These are phyloP conservation scores for Ophiostoma sp. DNA, from an alignment of 2,329 filamentous ascomycete genomes.

Conservation along the genomic window DNA sequence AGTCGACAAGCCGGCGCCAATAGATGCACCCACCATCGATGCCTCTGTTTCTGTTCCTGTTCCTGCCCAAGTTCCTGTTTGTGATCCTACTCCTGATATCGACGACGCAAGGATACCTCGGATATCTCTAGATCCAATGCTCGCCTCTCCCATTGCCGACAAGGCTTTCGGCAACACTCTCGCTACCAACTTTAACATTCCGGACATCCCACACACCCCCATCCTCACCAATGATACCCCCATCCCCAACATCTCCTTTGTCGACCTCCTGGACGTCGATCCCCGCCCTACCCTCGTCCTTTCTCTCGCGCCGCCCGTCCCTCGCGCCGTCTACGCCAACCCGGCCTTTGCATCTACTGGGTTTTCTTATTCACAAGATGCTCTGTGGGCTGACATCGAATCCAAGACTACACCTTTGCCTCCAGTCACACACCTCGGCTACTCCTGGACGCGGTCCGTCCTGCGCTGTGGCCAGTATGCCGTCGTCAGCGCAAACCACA, in stretches of 20 bases:
- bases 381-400: conserved; percentile 29
- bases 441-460: conserved; percentile 25
- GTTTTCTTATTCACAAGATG: conserved; percentile 22
- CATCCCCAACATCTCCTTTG: conserved; percentile 29
- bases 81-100: neutral
- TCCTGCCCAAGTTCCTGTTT: too few species aligned
- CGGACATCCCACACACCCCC: neutral
- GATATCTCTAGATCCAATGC: neutral
- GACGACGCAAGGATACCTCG: neutral
- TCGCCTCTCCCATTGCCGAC: neutral
- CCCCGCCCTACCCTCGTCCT: conserved; percentile 36
- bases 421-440: conserved; percentile 17
- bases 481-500: conserved; percentile 25
- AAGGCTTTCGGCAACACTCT: neutral
- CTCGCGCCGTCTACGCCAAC: conserved; percentile 30
- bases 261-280: conserved; percentile 39
- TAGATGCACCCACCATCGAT: neutral
- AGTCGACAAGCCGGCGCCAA: neutral
- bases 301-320: conserved; percentile 5
- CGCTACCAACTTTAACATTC: neutral
- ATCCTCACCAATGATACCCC: conserved; percentile 10
- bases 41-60: neutral
- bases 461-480: conserved; percentile 20
- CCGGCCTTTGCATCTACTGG: conserved; percentile 29
- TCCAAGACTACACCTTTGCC: neutral